Evolutionary conservation across 495 filamentous ascomycete species (phyloP).

Genomic region (Tuber magnatum): DNA sequence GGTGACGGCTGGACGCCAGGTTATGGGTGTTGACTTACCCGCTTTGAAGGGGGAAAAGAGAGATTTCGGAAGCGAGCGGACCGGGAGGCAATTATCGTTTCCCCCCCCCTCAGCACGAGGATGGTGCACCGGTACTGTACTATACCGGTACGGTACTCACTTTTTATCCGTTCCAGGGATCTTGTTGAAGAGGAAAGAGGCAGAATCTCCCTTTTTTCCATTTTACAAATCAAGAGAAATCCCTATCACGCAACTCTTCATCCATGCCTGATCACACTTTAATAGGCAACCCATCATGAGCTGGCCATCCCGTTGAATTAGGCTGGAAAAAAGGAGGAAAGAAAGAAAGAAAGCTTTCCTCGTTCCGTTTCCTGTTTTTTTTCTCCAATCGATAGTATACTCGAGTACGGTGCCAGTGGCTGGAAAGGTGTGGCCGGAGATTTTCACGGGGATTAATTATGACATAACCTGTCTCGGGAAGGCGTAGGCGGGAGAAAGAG

Average conservation of each 20-base stretch:
- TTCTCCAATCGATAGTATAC: background rate
- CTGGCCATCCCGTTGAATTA: background rate
- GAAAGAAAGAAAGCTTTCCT: background rate
- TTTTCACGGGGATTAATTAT: background rate
- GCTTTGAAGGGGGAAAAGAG: background rate
- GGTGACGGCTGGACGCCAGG: background rate
- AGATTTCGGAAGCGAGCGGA: slow-evolving; percentile 1
- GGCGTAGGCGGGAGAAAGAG: background rate
- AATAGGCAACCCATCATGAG: background rate
- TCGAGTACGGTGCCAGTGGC: too few species aligned
- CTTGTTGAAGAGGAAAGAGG: background rate
- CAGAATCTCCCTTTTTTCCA: background rate
- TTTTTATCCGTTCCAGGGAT: background rate
- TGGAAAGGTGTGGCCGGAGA: background rate
- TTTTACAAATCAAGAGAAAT: background rate
- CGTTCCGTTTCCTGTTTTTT: background rate
- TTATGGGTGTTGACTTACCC: slow-evolving; percentile 2
- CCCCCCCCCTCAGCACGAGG: background rate
- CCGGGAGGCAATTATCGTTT: background rate
- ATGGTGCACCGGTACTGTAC: too few species aligned
- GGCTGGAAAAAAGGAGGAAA: background rate
- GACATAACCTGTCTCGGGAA: slow-evolving; percentile 1
- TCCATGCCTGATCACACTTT: background rate
- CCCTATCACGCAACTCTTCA: background rate
- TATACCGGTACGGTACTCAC: background rate